Evolutionary conservation across 2,329 filamentous ascomycete species (phyloP).

Genomic region (Fusarium cicatricum): DNA sequence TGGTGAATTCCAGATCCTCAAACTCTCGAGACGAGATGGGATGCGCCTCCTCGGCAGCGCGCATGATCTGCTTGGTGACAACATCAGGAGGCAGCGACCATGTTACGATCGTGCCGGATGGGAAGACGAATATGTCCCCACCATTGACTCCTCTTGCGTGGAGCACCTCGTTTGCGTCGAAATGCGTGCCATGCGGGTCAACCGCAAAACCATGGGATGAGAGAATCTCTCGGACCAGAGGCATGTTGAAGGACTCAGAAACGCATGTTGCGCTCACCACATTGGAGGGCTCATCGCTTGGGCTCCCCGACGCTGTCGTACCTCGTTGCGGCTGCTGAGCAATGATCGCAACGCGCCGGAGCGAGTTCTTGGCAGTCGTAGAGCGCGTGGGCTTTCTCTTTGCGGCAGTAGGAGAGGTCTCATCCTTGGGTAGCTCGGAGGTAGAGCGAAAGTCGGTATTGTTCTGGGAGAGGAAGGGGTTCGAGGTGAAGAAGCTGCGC

Average conservation of each 20-base stretch:
- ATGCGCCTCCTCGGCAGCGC: conserved; percentile 80
- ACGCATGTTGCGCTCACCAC: conserved; percentile 68
- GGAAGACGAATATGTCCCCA: conserved; percentile 95
- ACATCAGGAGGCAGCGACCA: conserved; percentile 86
- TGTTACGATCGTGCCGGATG: conserved; percentile 90
- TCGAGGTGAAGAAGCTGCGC: conserved; percentile 73
- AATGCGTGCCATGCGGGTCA: conserved; percentile 68
- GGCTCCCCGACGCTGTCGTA: conserved; percentile 35
- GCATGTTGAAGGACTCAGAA: conserved; percentile 71
- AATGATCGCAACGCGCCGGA: conserved; percentile 86
- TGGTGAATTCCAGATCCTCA: conserved; percentile 87
- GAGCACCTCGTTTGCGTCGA: conserved; percentile 69
- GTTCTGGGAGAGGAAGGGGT: conserved; percentile 60
- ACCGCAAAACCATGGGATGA: conserved; percentile 67
- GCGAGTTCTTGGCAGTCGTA: conserved; percentile 70
- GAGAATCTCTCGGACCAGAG: conserved; percentile 64
- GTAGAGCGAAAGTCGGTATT: conserved; percentile 41
- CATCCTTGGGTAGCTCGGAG: conserved; percentile 29
- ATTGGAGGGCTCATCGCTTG: conserved; percentile 50
- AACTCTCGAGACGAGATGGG: conserved; percentile 75
- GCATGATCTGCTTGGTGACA: conserved; percentile 76
- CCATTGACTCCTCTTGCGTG: conserved; percentile 68
- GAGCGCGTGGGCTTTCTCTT: conserved; percentile 59
- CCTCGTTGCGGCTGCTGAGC: conserved; percentile 69
- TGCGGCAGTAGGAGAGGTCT: conserved; percentile 33